Conservation (phyloP, 805 yeast genomes). For the Metschnikowia koreensis region DNA sequence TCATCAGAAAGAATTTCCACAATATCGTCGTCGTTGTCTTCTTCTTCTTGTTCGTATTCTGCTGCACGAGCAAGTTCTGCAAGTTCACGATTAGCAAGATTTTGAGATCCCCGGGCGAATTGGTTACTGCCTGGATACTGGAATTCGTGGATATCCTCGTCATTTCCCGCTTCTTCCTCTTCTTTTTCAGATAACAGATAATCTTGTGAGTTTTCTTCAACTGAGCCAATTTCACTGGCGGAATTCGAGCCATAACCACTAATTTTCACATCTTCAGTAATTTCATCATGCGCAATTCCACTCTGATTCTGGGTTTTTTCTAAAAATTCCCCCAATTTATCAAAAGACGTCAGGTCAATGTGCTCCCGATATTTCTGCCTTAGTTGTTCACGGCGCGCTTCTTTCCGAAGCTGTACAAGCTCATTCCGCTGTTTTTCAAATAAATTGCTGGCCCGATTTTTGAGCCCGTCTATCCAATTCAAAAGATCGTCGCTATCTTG, state of each 20-base stretch:
- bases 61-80: neutral
- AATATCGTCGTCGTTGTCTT: slow-evolving; percentile 12
- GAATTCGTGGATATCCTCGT: neutral
- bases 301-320: neutral
- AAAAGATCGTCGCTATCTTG: slow-evolving; percentile 12
- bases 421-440: slow-evolving; percentile 14
- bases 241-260: neutral
- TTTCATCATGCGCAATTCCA: neutral
- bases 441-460: slow-evolving; percentile 12
- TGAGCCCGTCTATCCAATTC: slow-evolving; percentile 19
- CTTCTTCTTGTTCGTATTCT: neutral
- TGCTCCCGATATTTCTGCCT: slow-evolving; percentile 19
- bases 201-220: neutral
- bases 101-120: neutral
- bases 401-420: slow-evolving; percentile 11
- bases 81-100: neutral
- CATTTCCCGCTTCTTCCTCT: neutral
- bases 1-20: slow-evolving; percentile 15
- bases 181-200: neutral
- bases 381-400: slow-evolving; percentile 18
- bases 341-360: slow-evolving; percentile 29
- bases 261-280: neutral
- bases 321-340: slow-evolving; percentile 20
- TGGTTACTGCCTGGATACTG: neutral
- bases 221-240: neutral